Percentiles rank a stretch among this genome's conserved stretches.
phyloP scores from a whole-genome alignment of 116 monocot species.

The Cymodocea nodosa region DNA sequence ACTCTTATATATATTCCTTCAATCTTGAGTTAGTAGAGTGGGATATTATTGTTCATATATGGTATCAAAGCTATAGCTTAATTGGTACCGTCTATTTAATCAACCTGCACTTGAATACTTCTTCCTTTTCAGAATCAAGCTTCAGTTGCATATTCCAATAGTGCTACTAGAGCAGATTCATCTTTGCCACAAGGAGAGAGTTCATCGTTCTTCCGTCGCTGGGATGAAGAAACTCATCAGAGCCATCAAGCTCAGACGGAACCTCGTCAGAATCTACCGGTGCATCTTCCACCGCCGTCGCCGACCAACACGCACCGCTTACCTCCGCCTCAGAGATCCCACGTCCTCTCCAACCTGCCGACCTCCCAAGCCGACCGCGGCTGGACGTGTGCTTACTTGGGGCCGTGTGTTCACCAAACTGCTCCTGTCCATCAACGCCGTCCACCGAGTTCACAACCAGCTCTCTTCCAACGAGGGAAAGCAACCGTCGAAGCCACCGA shows the following conservation, averaged over 20 bases:
- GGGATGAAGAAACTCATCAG: conserved; percentile 9
- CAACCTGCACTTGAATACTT: too few relatives aligned
- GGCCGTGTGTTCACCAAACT: conserved; percentile 11
- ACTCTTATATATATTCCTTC: too few relatives aligned
- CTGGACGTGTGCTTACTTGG: conserved; percentile 6
- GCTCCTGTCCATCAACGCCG: background rate
- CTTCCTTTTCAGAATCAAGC: too few relatives aligned
- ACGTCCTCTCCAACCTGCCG: background rate
- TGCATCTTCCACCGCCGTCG: background rate
- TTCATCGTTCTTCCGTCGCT: too few relatives aligned
- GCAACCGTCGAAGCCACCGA: conserved; percentile 6
- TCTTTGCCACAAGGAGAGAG: too few relatives aligned
- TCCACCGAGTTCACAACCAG: background rate
- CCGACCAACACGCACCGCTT: background rate
- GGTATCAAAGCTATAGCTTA: too few relatives aligned
- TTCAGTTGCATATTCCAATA: too few relatives aligned
- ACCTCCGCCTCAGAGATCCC: background rate
- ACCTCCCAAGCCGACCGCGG: background rate
- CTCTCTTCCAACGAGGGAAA: background rate
- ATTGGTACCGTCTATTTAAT: too few relatives aligned
- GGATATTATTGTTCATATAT: too few relatives aligned
- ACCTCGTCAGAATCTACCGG: conserved; percentile 5
- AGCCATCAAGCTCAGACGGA: conserved; percentile 7
- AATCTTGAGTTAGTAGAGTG: too few relatives aligned
- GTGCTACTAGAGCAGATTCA: too few relatives aligned